Evolutionary conservation across 176 grass and related monocot species (phyloP).

Genomic region (Hyparrhenia diplandra): DNA sequence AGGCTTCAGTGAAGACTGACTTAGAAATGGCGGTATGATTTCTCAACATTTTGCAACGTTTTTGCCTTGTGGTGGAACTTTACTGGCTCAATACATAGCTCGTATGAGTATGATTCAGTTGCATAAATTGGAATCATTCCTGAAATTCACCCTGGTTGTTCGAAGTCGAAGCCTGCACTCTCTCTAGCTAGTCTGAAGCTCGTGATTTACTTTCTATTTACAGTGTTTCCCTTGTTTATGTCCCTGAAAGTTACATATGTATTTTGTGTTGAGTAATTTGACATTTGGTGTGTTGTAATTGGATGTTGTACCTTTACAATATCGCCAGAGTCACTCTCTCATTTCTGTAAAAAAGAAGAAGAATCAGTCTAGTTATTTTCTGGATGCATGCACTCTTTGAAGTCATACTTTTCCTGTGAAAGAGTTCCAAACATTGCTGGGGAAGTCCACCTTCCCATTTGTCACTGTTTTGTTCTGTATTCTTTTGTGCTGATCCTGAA

Average conservation of each 20-base stretch:
- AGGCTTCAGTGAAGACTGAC: constrained; percentile 77
- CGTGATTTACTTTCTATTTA: constrained; percentile 6
- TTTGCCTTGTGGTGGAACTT: not conserved
- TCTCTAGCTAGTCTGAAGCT: constrained; percentile 9
- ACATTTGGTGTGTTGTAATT: not conserved
- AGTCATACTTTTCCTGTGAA: not conserved
- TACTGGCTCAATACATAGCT: not conserved
- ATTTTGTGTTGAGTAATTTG: not conserved
- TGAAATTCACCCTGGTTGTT: not conserved
- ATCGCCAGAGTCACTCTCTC: not conserved
- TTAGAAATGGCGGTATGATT: constrained; percentile 76
- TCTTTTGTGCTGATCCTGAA: constrained; percentile 1
- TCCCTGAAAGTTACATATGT: not conserved
- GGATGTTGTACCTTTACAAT: not conserved
- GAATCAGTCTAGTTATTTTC: not conserved
- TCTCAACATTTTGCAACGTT: constrained; percentile 18
- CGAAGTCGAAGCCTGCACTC: not conserved
- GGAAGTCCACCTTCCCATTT: not conserved
- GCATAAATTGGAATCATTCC: constrained; percentile 8
- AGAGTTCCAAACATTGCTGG: not conserved
- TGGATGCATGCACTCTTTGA: not conserved
- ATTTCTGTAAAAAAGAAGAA: not conserved
- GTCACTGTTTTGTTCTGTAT: constrained; percentile 3
- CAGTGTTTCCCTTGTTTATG: not conserved
- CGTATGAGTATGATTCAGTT: not conserved